These are phyloP conservation scores for Vitis rotundifolia DNA, from an alignment of 164 flowering plant genomes.

Conservation along the genomic window DNA sequence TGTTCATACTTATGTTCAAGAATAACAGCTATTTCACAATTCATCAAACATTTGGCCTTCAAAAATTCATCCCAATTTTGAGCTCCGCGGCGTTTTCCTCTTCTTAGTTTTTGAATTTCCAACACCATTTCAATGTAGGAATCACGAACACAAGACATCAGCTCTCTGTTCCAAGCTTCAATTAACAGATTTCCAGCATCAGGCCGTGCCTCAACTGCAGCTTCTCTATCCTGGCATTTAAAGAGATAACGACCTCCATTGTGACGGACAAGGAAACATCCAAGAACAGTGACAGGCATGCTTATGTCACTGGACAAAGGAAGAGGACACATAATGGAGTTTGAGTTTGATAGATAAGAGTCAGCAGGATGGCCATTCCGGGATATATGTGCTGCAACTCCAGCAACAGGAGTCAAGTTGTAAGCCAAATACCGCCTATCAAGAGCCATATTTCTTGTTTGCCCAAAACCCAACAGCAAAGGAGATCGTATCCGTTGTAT, in stretches of 20 bases:
- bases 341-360: conserved; percentile 19
- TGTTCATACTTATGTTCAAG: conserved; percentile 92
- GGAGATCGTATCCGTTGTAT: too few species aligned
- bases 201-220: conserved; percentile 27
- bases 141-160: conserved; percentile 89
- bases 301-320: conserved; percentile 64
- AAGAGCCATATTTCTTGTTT: conserved; percentile 99
- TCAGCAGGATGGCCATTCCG: conserved; percentile 68
- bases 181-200: conserved; percentile 79
- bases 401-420: conserved; percentile 95
- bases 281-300: conserved; percentile 75
- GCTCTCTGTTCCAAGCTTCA: conserved; percentile 91
- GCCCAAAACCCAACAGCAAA: conserved; percentile 76
- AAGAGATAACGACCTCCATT: conserved; percentile 84
- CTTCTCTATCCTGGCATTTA: conserved; percentile 43
- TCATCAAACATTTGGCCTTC: conserved; percentile 98
- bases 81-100: too few species aligned
- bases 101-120: conserved; percentile 76
- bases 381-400: conserved; percentile 87
- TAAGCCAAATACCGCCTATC: conserved; percentile 97
- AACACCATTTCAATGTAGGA: conserved; percentile 81
- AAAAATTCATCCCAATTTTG: too few species aligned
- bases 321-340: conserved; percentile 79
- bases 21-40: conserved; percentile 92
- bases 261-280: conserved; percentile 86